Percentiles rank a stretch among this genome's conserved stretches.
These are phyloP conservation scores for Nematodospora valgi DNA, from an alignment of 805 yeast genomes.

Conservation along the genomic window DNA sequence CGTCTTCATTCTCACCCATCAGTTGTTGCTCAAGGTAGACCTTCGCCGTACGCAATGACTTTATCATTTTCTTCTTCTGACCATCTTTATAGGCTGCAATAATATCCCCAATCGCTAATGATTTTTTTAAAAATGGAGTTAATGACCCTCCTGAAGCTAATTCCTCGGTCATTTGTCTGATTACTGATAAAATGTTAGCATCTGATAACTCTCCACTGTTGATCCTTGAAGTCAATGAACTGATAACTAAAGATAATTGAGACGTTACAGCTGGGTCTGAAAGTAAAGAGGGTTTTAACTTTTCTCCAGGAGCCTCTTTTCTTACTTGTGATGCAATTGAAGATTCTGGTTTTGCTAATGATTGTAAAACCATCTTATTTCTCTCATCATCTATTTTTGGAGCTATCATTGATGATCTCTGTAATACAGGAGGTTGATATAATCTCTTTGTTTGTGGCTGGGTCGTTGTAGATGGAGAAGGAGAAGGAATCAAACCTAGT, in stretches of 20 bases:
- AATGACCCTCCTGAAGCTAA: constrained; percentile 16
- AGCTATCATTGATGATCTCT: no score
- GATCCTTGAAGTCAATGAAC: constrained; percentile 30
- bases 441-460: no score
- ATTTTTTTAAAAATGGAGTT: constrained; percentile 12
- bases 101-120: constrained; percentile 17
- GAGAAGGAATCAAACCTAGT: no score
- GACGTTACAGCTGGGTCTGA: constrained; percentile 16
- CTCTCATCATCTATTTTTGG: no score
- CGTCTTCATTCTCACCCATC: constrained; percentile 10
- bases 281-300: constrained; percentile 2
- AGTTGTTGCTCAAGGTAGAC: constrained; percentile 20
- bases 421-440: no score
- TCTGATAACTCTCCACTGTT: constrained; percentile 19
- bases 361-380: no score
- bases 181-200: constrained; percentile 31
- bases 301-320: neutral
- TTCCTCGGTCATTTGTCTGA: constrained; percentile 37
- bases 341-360: no score
- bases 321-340: no score
- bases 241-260: constrained; percentile 31
- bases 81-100: constrained; percentile 19
- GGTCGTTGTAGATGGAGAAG: no score
- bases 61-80: constrained; percentile 18
- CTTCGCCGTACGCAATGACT: constrained; percentile 30